Base-by-base conservation (phyloP, 164 flowering plant genomes). In the Piper betle region DNA sequence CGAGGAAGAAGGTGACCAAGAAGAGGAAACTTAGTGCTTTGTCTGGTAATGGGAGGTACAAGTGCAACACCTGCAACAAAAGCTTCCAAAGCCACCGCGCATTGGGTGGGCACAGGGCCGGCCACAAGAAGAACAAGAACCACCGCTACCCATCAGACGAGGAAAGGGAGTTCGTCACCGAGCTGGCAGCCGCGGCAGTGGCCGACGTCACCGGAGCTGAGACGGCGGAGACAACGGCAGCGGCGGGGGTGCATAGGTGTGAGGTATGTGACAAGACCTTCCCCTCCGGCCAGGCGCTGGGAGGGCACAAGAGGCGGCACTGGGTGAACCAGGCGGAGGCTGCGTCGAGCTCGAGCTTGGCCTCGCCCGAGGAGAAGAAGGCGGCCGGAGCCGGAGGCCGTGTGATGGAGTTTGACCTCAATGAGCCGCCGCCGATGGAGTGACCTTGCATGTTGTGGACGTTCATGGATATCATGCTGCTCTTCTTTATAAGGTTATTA, bases 101-200 rank as follows among this genome's bases (percentile, higher is more conserved):
- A 11, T 62, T 81, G 59, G 96, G 89, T n/a, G 89, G 91, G 12
- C 91, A 88, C 63, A 79, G 54, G 66, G 79, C 96, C 3, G 78
- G 83, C 67, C 85, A 84, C 59, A 80, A 73, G 67, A 80, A 73
- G 55, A 9, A 41, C 66, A 79, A 66, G 65, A 59, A 39, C 60
- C 33, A 25, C 33, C 2, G 33, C 33, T 25, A 2, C 33, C 1
- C 33, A 25, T 25, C 33, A 41, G 60, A 43, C 33, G 48, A 37
- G 57, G 37, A 25, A 0, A 25, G 12, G 33, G 1, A 25, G 33
- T 25, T 25, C 20, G 15, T 33, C 33, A 17, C 46, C 4, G 55
- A 41, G 52, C 25, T 15, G 50, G 17, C 25, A 2, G 12, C 50
- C n/a, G 55, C n/a, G 18, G 39, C 9, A 11, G 59, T 54, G 6